Evolutionary conservation across 306 rosid species (phyloP).

Genomic region (Acacia crassicarpa): DNA sequence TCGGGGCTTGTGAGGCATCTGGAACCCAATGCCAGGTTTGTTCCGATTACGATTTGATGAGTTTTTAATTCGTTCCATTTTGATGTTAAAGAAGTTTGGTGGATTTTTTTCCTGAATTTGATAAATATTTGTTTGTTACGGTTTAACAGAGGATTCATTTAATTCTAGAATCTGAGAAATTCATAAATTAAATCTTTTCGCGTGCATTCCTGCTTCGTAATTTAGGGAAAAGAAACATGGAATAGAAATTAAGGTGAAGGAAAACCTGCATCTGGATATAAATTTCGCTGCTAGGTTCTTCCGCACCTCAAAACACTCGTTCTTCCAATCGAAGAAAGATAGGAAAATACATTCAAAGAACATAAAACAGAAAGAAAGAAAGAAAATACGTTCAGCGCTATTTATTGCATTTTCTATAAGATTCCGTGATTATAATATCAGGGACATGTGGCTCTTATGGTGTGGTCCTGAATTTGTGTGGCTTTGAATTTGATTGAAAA

Average conservation of each 20-base stretch:
- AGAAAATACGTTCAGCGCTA: neutral
- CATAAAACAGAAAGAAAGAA: neutral
- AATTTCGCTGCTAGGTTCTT: neutral
- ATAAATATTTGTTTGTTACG: neutral
- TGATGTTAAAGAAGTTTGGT: neutral
- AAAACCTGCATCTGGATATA: neutral
- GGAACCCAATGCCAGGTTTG: constrained; percentile 67
- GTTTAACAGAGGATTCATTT: neutral
- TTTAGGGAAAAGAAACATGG: neutral
- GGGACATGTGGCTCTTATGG: neutral
- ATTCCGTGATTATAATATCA: neutral
- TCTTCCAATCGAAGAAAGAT: neutral
- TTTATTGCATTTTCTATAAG: neutral
- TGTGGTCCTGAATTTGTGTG: neutral
- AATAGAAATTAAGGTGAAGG: neutral
- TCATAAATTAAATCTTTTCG: neutral
- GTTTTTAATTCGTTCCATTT: neutral
- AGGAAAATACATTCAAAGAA: neutral
- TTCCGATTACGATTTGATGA: neutral
- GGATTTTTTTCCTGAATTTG: neutral
- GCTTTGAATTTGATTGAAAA: neutral
- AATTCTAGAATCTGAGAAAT: neutral
- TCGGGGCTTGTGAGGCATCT: constrained; percentile 56
- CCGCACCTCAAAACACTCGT: too few species aligned
- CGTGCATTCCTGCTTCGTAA: neutral